Percentiles rank a stretch among this genome's conserved stretches.
Evolutionary conservation across 331 rosid species (phyloP).

Genomic region (Malus hybrid): DNA sequence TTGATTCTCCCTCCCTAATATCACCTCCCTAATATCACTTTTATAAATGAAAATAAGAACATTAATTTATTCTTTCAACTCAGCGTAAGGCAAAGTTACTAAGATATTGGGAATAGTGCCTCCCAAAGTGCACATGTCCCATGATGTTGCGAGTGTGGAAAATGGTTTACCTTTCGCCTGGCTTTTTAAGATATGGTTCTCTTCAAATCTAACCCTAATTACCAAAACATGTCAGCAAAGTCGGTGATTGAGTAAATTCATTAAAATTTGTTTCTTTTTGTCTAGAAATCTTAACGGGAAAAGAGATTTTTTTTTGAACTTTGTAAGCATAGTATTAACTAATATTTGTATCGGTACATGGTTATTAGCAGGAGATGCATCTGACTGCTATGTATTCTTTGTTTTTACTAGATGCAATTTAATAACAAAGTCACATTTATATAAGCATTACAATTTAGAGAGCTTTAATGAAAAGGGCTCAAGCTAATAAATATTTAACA

Average conservation of each 20-base stretch:
- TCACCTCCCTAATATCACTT: too few relatives aligned
- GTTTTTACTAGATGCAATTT: constrained; percentile 1
- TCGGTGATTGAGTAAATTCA: constrained; percentile 5
- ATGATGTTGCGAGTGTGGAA: not conserved
- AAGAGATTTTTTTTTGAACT: constrained; percentile 25
- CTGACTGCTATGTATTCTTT: not conserved
- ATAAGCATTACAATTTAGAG: not conserved
- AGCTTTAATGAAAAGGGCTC: too few relatives aligned
- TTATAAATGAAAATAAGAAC: too few relatives aligned
- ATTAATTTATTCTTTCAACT: too few relatives aligned
- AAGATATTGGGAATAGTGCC: not conserved
- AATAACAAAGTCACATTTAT: constrained; percentile 3
- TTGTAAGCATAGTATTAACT: constrained; percentile 13
- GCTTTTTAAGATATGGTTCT: constrained; percentile 12
- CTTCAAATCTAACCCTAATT: not conserved
- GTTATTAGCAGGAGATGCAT: constrained; percentile 9
- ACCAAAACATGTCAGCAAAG: constrained; percentile 12
- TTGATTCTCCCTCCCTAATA: too few relatives aligned
- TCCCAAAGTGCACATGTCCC: not conserved
- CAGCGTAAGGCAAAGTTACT: too few relatives aligned
- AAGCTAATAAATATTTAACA: too few relatives aligned
- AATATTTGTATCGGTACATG: constrained; percentile 10
- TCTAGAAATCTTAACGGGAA: constrained; percentile 28
- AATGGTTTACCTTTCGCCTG: not conserved
- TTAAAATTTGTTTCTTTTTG: not conserved